Evolutionary conservation across 495 filamentous ascomycete genomes (phyloP).

Genomic region (Aspergillus incahuasiensis): DNA sequence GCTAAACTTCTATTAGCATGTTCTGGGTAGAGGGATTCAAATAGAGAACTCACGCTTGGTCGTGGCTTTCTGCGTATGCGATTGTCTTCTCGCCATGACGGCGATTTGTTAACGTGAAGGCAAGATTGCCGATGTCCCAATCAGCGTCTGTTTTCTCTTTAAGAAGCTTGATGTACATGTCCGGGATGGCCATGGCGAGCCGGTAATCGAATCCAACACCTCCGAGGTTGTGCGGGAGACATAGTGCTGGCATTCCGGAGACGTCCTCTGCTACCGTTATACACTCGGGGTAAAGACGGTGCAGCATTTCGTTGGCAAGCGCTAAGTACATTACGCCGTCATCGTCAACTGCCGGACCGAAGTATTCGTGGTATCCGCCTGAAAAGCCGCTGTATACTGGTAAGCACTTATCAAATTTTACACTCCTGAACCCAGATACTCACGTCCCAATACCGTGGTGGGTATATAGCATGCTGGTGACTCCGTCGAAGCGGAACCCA

Average conservation of each 20-base stretch:
- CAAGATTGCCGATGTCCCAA: conserved; percentile 86
- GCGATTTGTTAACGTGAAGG: conserved; percentile 83
- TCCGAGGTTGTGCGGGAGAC: conserved; percentile 76
- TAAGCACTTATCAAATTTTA: background rate
- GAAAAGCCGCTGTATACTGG: conserved; percentile 73
- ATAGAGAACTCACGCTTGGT: conserved; percentile 70
- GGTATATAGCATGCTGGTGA: conserved; percentile 94
- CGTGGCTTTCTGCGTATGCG: conserved; percentile 93
- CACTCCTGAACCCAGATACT: conserved; percentile 32
- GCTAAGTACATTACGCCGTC: conserved; percentile 95
- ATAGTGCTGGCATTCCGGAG: conserved; percentile 95
- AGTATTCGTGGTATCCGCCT: conserved; percentile 98
- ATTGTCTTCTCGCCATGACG: conserved; percentile 98
- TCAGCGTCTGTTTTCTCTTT: conserved; percentile 90
- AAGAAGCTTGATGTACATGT: conserved; percentile 98
- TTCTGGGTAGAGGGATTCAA: background rate
- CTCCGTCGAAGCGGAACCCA: conserved; percentile 95
- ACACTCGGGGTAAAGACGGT: conserved; percentile 74
- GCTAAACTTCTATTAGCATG: conserved; percentile 42
- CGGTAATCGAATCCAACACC: conserved; percentile 97
- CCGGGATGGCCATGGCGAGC: conserved; percentile 95
- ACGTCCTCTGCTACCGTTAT: conserved; percentile 97
- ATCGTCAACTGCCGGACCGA: conserved; percentile 86
- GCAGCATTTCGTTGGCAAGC: conserved; percentile 95
- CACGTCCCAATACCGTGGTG: conserved; percentile 98